Conservation (phyloP, 129 eudicot genomes). For the sunflower (Helianthus annuus) region DNA sequence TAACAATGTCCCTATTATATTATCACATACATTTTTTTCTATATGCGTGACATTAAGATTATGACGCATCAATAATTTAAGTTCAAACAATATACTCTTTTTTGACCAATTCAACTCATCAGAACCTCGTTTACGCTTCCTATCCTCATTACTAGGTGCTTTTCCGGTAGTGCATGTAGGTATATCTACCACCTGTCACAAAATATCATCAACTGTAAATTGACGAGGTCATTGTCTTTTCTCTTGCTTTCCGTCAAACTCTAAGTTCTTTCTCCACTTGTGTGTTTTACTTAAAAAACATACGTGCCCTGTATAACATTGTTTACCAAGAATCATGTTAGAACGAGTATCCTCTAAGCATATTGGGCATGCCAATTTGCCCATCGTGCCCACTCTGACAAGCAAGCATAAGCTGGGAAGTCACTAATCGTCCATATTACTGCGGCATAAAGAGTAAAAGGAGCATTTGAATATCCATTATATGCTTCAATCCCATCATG, state of each 20-base stretch:
- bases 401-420: constrained; percentile 22
- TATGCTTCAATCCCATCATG: constrained; percentile 5
- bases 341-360: constrained; percentile 11
- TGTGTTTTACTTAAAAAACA: constrained; percentile 1
- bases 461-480: constrained; percentile 2
- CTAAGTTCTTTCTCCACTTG: neutral
- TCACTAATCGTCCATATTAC: constrained; percentile 11
- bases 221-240: constrained; percentile 9
- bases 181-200: neutral
- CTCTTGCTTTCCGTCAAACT: constrained; percentile 16
- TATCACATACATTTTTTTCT: constrained; percentile 21
- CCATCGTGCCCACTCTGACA: constrained; percentile 7
- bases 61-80: neutral
- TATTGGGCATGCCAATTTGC: constrained; percentile 16
- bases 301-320: neutral
- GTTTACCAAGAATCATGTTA: constrained; percentile 8
- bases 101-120: constrained; percentile 14
- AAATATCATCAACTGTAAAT: neutral
- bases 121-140: neutral
- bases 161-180: constrained; percentile 1
- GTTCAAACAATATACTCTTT: constrained; percentile 3
- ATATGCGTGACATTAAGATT: constrained; percentile 16
- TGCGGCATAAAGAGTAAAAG: neutral
- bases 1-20: constrained; percentile 18
- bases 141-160: constrained; percentile 8